Base-by-base conservation (phyloP, 1,284 basidiomycete genomes). In the Microbotryomycetes sp. region DNA sequence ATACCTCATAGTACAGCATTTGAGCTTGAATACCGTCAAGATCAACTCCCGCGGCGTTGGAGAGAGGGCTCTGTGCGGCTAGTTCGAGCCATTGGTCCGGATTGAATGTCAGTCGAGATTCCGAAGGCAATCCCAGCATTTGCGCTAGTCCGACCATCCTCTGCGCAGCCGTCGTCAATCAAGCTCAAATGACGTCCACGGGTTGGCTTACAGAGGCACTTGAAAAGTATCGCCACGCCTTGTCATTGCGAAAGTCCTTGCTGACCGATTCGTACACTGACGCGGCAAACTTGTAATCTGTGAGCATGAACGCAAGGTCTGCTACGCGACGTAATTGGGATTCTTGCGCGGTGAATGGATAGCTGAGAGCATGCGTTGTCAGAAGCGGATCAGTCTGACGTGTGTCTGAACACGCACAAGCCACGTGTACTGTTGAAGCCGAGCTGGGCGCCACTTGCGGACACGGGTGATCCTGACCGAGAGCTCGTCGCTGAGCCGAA, bases 261-360 rank as follows among this genome's bases (percentile, higher is more conserved):
- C 89, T 80, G 21, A 90, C 73, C 2, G 85, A 78, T 70, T 97
- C 94, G 87, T 93, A 98, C 24, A 94, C 85, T 16, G 79, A 77
- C 1, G 83, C 80, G 0, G 94, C 94, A 45, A 94, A 81, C 68
- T 89, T 90, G 74, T 86, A 85, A 77, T 98, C 94, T 1, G 90
- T 86, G 0, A 97, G 78, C 68, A 94, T 86, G 52, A 96, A 96
- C 2, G 91, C 87, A 75, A 97, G 93, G 74, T 99, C 96, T 9
- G 92, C 94, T 2, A 98, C 79, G n/a, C 94, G 75, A 6, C 81
- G 73, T 0, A 79, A 77, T 27, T 80, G 74, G 0, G 78, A 75
- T 63, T 80, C 78, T 28, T 77, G 73, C 1, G 79, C 70, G 23
- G 67, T 69, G 51, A 73, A 72, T 1, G 78, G 77, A 65, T 81